These are phyloP conservation scores for Lentinula lateritia DNA, from an alignment of 768 basidiomycete genomes.

Conservation along the genomic window DNA sequence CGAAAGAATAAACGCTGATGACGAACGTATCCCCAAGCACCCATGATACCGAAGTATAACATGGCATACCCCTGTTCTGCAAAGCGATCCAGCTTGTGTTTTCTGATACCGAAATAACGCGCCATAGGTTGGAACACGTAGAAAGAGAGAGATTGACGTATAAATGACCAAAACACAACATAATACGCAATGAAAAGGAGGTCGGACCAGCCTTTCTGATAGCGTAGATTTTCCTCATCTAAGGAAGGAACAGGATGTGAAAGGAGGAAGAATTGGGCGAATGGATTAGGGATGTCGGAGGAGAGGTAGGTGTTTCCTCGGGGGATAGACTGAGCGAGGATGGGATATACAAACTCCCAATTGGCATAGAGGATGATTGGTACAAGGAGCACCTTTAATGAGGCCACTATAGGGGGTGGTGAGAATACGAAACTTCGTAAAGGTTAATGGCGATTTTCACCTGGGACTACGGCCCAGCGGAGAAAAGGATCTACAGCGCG, in stretches of 20 bases:
- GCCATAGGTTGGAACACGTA: constrained; percentile 5
- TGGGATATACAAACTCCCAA: constrained; percentile 28
- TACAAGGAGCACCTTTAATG: constrained; percentile 41
- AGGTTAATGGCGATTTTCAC: constrained; percentile 14
- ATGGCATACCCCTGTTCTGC: constrained; percentile 70
- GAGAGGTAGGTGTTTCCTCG: constrained; percentile 15
- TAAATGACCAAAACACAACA: constrained; percentile 64
- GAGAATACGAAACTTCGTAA: neutral
- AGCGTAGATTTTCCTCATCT: constrained; percentile 31
- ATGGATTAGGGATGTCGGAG: constrained; percentile 42
- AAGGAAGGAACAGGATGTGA: constrained; percentile 39
- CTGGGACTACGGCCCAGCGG: constrained; percentile 1
- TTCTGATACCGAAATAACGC: constrained; percentile 42
- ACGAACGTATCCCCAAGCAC: constrained; percentile 53
- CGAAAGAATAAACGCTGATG: neutral
- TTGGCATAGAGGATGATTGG: constrained; percentile 37
- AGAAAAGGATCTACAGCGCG: neutral
- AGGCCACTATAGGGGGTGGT: constrained; percentile 7
- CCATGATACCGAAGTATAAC: constrained; percentile 51
- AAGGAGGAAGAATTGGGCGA: constrained; percentile 50
- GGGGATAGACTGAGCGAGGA: neutral
- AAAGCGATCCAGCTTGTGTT: constrained; percentile 55
- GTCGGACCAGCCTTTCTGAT: constrained; percentile 52
- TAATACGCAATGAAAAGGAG: constrained; percentile 57
- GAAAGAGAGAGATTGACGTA: constrained; percentile 50